Evolutionary conservation across 2,329 filamentous ascomycete genomes (phyloP), one percentile per base, ranked within the genome.

Genomic region (Microdochium bolleyi): DNA sequence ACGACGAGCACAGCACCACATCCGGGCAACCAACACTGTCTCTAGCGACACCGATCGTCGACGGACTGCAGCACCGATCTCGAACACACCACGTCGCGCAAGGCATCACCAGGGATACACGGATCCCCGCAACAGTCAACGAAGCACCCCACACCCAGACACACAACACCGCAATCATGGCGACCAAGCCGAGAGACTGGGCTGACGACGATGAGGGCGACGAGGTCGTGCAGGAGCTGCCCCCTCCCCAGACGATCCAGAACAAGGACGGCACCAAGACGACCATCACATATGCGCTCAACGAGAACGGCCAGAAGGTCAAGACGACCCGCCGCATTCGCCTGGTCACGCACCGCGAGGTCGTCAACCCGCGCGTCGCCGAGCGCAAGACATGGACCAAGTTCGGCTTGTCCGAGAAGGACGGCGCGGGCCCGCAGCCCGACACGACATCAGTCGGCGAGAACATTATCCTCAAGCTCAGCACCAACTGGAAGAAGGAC

Each of bases 201-300:
- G 92, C 94, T 70, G 94, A 97, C 76, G 89, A 94, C 70, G 91
- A 95, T 70, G 89, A 92, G 67, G 87, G 90, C 74, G 88, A 94
- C 73, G 83, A 88, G 76, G 76, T 82, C 61, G 65, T 70, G 51
- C 71, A 73, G 60, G 80, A 83, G 54, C 88, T 99, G 63, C 94
- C 94, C 56, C 82, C 88, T 62, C 85, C 89, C 62, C 87, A 94
- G 75, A 88, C 92, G 63, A 92, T 90, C 70, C 87, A 87, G 70
- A 97, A 99, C 84, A 96, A 96, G 77, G 94, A 99, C 72, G 94
- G 95, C 69, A 96, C 90, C 64, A 96, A 96, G 76, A 99, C 95
- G 49, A 88, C 94, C 63, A 86, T 96, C 67, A 89, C 88, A 58
- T 95, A 89, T 78, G 83, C 85, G 64, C 84, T 90, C 76, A 92